Evolutionary conservation across 495 filamentous ascomycete species (phyloP).

Genomic region (Mytilinidion resinicola): DNA sequence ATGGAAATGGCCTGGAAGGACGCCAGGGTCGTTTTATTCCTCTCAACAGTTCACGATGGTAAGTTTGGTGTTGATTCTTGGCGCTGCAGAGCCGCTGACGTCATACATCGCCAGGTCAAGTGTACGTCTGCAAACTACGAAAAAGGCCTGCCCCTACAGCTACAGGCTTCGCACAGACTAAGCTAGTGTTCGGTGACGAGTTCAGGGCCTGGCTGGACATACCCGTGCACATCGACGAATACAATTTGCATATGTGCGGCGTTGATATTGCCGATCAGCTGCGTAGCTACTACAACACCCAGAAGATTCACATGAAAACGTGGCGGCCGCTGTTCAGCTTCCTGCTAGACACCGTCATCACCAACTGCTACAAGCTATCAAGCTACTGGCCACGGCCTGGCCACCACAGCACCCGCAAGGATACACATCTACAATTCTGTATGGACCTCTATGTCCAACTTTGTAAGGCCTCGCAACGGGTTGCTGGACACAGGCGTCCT

Average conservation of each 20-base stretch:
- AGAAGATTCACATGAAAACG: no score
- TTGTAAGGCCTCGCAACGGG: background rate
- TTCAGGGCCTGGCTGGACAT: no score
- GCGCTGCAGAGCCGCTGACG: background rate
- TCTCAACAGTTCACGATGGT: background rate
- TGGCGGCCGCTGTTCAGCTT: no score
- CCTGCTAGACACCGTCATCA: no score
- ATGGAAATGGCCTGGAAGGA: background rate
- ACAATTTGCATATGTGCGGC: background rate
- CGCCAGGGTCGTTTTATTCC: background rate
- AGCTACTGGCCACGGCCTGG: no score
- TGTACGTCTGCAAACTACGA: no score
- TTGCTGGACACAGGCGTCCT: background rate
- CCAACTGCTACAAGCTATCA: no score
- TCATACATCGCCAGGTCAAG: no score
- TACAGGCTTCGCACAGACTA: no score
- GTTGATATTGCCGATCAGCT: background rate
- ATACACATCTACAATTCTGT: background rate
- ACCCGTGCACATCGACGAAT: background rate
- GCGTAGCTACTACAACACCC: no score
- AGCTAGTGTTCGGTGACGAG: no score
- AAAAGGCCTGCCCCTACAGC: no score
- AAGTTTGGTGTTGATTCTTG: background rate
- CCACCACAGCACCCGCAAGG: background rate
- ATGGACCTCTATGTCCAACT: background rate